Percentiles rank a stretch among this genome's conserved stretches.
These are phyloP conservation scores for Plasmopara muralis DNA, from an alignment of 352 stramenopile genomes.

Conservation along the genomic window DNA sequence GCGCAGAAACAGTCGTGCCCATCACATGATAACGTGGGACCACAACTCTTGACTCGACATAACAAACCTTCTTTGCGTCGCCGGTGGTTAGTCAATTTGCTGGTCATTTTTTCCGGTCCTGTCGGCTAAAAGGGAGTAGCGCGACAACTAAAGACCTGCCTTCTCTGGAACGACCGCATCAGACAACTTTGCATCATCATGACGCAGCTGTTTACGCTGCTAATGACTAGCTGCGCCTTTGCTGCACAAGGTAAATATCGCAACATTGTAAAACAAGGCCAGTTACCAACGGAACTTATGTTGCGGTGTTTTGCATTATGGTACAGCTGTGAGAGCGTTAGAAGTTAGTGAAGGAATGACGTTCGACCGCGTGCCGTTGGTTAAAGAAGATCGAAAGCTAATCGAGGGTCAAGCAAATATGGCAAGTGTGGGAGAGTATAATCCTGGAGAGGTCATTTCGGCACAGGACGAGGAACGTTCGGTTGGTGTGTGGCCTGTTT, in stretches of 20 bases:
- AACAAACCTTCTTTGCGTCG: too few species aligned
- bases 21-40: too few species aligned
- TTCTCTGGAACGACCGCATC: background rate
- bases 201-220: slow-evolving; percentile 18
- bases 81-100: background rate
- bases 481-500: slow-evolving; percentile 31
- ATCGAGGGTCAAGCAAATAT: slow-evolving; percentile 8
- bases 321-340: slow-evolving; percentile 5
- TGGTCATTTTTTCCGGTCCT: background rate
- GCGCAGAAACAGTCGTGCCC: too few species aligned
- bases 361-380: slow-evolving; percentile 11
- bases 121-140: background rate
- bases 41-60: too few species aligned
- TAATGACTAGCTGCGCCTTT: slow-evolving; percentile 16
- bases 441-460: slow-evolving; percentile 12
- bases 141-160: background rate
- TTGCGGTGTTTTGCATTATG: slow-evolving; percentile 8
- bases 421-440: slow-evolving; percentile 8
- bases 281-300: background rate
- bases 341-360: slow-evolving; percentile 10
- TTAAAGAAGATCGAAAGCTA: slow-evolving; percentile 12
- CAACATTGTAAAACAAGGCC: background rate
- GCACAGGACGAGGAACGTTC: slow-evolving; percentile 20
- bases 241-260: slow-evolving; percentile 13
- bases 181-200: slow-evolving; percentile 1